phyloP scores from a whole-genome alignment of 257 asterid genomes.

The Cynanchum wilfordii region DNA sequence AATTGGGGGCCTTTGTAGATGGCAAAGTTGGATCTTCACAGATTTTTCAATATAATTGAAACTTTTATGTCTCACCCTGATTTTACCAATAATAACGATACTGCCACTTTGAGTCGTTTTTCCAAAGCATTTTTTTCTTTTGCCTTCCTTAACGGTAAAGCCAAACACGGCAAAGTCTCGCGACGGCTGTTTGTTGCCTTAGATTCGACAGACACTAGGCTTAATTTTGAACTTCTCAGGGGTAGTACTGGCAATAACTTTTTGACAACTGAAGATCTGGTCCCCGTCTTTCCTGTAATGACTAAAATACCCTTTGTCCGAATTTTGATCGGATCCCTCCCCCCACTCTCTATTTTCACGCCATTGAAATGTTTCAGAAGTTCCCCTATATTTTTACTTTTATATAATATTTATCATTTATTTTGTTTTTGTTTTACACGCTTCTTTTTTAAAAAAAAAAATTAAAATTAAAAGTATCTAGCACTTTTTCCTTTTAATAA shows the following conservation, averaged over 20 bases:
- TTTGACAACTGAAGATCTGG: background rate
- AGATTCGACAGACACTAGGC: constrained; percentile 16
- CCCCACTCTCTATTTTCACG: background rate
- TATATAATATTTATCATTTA: too few relatives aligned
- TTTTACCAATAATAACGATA: constrained; percentile 20
- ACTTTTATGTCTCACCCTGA: constrained; percentile 20
- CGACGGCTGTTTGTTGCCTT: constrained; percentile 34
- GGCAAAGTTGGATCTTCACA: constrained; percentile 48
- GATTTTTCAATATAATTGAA: constrained; percentile 27
- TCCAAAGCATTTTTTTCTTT: background rate
- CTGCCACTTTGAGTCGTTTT: constrained; percentile 28
- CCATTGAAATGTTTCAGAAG: background rate
- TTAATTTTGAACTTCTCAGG: background rate
- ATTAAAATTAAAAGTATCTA: too few relatives aligned
- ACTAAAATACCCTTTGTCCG: background rate
- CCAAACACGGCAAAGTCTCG: constrained; percentile 31
- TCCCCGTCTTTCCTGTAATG: background rate
- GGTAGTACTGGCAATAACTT: background rate
- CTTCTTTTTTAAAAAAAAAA: too few relatives aligned
- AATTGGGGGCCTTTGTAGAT: constrained; percentile 32
- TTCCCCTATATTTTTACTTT: too few relatives aligned
- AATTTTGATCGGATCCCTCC: too few relatives aligned
- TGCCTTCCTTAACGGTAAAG: constrained; percentile 26
- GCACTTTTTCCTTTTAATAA: too few relatives aligned
- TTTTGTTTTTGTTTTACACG: too few relatives aligned